Conservation (phyloP, 192 early-diverging fungal species). For the Backusella australiensis region DNA sequence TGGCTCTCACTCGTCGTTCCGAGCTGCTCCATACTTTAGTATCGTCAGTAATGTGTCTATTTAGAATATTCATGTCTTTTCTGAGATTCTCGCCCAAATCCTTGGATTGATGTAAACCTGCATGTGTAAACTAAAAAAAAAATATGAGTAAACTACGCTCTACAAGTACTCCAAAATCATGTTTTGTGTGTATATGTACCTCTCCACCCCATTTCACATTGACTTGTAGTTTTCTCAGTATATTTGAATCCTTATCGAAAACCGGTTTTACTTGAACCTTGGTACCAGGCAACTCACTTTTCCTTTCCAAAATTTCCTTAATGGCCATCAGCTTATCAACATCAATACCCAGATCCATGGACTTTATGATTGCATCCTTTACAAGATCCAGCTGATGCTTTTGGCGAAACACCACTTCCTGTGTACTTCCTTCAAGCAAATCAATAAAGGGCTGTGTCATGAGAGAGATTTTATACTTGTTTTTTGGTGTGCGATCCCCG, state of each 20-base stretch:
- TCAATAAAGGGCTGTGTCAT: conserved; percentile 64
- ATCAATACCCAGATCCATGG: conserved; percentile 55
- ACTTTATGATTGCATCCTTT: conserved; percentile 55
- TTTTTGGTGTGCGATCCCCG: conserved; percentile 96
- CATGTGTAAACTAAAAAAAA: conserved; percentile 78
- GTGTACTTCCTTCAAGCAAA: conserved; percentile 62
- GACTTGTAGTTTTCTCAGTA: conserved; percentile 75
- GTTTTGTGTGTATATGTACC: conserved; percentile 27
- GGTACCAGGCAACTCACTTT: conserved; percentile 79
- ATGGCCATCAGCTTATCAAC: conserved; percentile 62
- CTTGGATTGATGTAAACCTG: conserved; percentile 82
- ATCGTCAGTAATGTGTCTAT: conserved; percentile 82
- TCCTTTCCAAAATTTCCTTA: conserved; percentile 74
- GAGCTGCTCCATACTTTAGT: conserved; percentile 82
- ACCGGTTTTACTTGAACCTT: conserved; percentile 91
- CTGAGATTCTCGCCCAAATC: conserved; percentile 91
- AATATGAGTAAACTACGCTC: not conserved
- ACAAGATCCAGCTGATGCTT: conserved; percentile 67
- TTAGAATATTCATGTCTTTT: conserved; percentile 90
- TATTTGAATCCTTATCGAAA: conserved; percentile 54
- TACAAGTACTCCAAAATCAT: not conserved
- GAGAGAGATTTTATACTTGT: conserved; percentile 92
- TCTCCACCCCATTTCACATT: conserved; percentile 98
- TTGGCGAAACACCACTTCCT: conserved; percentile 83
- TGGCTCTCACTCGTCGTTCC: conserved; percentile 86